Percentiles rank a stretch among this genome's conserved stretches.
phyloP scores from a whole-genome alignment of 495 filamentous ascomycete species.

The Xylaria longipes region DNA sequence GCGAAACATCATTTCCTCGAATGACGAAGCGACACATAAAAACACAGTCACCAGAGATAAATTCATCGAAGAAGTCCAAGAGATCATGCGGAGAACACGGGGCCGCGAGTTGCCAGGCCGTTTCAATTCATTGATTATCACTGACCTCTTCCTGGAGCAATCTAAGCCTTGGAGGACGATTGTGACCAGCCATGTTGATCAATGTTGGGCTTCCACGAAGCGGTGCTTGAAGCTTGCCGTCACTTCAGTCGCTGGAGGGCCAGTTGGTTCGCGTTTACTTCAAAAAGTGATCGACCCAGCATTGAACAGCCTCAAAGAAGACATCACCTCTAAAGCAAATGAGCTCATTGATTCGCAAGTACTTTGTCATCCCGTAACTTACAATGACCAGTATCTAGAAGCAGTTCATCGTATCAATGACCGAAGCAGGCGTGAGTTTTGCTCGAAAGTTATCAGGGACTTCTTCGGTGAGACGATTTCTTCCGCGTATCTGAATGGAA shows the following conservation, averaged over 20 bases:
- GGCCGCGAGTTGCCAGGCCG: slow-evolving; percentile 58
- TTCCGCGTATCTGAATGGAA: slow-evolving; percentile 32
- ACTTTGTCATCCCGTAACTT: slow-evolving; percentile 33
- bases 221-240: slow-evolving; percentile 45
- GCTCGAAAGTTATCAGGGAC: slow-evolving; percentile 41
- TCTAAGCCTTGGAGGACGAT: slow-evolving; percentile 53
- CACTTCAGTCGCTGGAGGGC: slow-evolving; percentile 26
- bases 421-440: slow-evolving; percentile 30
- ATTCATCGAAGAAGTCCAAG: slow-evolving; percentile 47
- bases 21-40: background rate
- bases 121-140: slow-evolving; percentile 58
- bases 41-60: slow-evolving; percentile 38
- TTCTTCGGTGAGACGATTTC: slow-evolving; percentile 7
- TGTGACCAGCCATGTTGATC: slow-evolving; percentile 43
- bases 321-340: background rate
- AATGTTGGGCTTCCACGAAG: slow-evolving; percentile 42
- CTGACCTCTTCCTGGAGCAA: slow-evolving; percentile 59
- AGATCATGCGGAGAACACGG: slow-evolving; percentile 48
- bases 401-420: slow-evolving; percentile 12
- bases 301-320: slow-evolving; percentile 27
- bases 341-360: slow-evolving; percentile 32
- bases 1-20: slow-evolving; percentile 34
- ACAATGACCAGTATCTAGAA: slow-evolving; percentile 20
- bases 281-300: slow-evolving; percentile 41
- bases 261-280: slow-evolving; percentile 40